Evolutionary conservation across 257 asterid genomes (phyloP).

Genomic region (Cynanchum wilfordii): DNA sequence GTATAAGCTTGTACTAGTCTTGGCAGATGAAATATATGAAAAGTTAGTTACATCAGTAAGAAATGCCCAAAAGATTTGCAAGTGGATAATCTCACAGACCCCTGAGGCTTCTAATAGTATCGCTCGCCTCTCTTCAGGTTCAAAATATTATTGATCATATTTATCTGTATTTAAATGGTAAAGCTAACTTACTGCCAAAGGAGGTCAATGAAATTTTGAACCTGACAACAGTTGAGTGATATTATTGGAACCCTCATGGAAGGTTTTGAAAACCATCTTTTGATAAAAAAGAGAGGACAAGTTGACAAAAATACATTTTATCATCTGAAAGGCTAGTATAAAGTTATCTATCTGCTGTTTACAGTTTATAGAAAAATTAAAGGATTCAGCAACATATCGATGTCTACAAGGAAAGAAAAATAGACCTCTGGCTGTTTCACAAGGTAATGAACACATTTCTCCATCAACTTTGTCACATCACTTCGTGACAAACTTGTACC

Average conservation of each 20-base stretch:
- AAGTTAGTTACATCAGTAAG: background rate
- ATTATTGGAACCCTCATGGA: background rate
- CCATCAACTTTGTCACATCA: constrained; percentile 69
- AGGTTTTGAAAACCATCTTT: background rate
- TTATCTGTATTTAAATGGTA: too few species aligned
- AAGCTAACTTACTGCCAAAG: background rate
- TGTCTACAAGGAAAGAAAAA: constrained; percentile 10
- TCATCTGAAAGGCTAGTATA: background rate
- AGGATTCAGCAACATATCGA: background rate
- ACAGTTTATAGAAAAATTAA: background rate
- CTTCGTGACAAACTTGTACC: constrained; percentile 74
- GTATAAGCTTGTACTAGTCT: background rate
- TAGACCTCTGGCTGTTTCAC: constrained; percentile 65
- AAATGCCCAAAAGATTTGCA: background rate
- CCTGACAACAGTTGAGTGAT: background rate
- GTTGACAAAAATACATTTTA: background rate
- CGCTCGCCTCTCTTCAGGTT: background rate
- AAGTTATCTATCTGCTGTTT: background rate
- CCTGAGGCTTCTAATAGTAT: too few species aligned
- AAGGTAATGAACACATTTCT: constrained; percentile 62
- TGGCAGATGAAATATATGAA: background rate
- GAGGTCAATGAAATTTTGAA: background rate
- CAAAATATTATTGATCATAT: background rate
- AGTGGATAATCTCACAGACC: background rate
- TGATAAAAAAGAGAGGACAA: background rate